Conservation (phyloP, 169 alveolate species). For the Babesia bigemina region DNA sequence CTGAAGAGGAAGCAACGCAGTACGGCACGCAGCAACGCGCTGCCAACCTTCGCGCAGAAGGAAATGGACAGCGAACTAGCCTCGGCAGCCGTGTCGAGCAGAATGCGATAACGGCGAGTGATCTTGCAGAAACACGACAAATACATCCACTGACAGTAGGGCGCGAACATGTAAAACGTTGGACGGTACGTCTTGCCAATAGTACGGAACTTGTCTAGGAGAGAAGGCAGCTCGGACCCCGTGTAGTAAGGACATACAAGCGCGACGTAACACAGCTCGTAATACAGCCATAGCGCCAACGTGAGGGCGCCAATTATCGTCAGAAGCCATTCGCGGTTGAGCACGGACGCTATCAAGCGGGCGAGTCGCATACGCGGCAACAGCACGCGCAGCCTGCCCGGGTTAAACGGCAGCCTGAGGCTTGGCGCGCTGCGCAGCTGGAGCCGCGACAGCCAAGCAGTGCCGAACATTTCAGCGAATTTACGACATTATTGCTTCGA, state of each 20-base stretch:
- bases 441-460: slow-evolving; percentile 2
- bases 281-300: slow-evolving; percentile 42
- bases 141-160: slow-evolving; percentile 57
- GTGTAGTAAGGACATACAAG: slow-evolving; percentile 65
- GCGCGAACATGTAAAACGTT: slow-evolving; percentile 46
- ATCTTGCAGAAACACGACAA: slow-evolving; percentile 32
- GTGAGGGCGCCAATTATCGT: not conserved
- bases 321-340: not conserved
- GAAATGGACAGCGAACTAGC: not conserved
- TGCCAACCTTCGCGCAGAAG: not conserved
- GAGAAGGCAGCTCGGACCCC: slow-evolving; percentile 49
- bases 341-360: not conserved
- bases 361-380: not conserved
- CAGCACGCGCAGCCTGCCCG: not conserved
- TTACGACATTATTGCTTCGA: too few species aligned
- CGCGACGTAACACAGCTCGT: slow-evolving; percentile 53
- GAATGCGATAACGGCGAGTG: not conserved
- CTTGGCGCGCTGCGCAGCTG: not conserved
- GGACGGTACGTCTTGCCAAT: slow-evolving; percentile 63
- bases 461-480: not conserved
- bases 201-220: slow-evolving; percentile 33
- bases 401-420: slow-evolving; percentile 7
- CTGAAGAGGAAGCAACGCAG: slow-evolving; percentile 36
- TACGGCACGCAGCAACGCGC: not conserved
- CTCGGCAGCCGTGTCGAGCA: not conserved